Evolutionary conservation across 768 basidiomycete species (phyloP), one percentile per base, ranked within the genome.

Genomic region (Glaciozyma antarctica): DNA sequence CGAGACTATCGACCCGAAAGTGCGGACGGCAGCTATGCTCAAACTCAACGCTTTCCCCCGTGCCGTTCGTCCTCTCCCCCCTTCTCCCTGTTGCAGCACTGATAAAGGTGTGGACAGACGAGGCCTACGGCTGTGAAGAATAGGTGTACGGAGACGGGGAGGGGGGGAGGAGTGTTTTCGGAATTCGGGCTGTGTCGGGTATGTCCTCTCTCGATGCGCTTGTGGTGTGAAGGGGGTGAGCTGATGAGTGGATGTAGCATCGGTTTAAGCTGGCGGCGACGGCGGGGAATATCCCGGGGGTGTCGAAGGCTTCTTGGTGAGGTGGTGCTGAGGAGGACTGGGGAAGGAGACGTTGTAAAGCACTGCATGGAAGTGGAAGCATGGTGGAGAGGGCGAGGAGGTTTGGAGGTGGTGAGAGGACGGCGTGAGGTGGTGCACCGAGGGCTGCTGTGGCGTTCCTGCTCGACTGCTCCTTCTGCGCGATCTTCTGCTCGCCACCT

Each of bases 11-110:
- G 86, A 91, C 21, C 81, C 89, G 3, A 86, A 88, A 75, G 83
- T 97, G 55, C 88, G 94, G 62, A 88, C 92, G 76, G 88, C 92
- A 71, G 94, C 94, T 21, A 92, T 95, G 76, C 79, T 98, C 66
- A 91, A 95, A 74, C 81, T 95, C 58, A 94, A 94, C 77, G 84
- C 86, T 8, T 89, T 95, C 72, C 85, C 83, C 57, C 82, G 83
- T 30, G 86, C 90, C 75, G 86, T 88, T 0, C 84, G 62, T 30
- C 30, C 9, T 30, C 16, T 47, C 15, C 6, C 32, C 15, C 28
- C 51, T 22, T 24, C 0, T 13, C 6, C 19, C 6, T 32, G 28
- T 6, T 7, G 16, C n/a, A 6, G 49, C 5, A 30, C 53, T 54
- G 53, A 34, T 32, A 6, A 26, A 17, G 10, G 22, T n/a, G 0